A percentile compares a stretch with the other conserved stretches of the same genome.
These are phyloP conservation scores for Penicillium psychrosexuale DNA, from an alignment of 2,329 filamentous ascomycete species.

Conservation along the genomic window DNA sequence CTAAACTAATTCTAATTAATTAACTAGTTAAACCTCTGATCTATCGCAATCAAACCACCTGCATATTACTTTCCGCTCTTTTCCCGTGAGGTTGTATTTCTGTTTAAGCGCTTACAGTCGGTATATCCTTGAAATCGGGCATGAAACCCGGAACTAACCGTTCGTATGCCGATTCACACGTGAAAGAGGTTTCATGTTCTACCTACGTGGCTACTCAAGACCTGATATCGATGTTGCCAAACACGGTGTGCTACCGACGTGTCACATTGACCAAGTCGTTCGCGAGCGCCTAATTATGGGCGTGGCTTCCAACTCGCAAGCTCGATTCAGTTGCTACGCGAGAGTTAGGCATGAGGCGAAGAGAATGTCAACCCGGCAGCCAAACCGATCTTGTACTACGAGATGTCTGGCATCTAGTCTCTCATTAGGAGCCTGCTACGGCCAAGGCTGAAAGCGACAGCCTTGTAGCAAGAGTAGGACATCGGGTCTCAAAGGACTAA, in stretches of 20 bases:
- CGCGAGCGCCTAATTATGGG: neutral
- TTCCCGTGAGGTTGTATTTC: conserved; percentile 8
- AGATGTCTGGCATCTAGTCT: neutral
- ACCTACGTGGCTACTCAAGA: neutral
- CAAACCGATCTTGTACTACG: neutral
- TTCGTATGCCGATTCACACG: neutral
- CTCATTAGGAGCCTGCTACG: neutral
- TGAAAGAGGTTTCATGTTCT: neutral
- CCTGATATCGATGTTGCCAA: too few species aligned
- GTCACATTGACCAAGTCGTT: neutral
- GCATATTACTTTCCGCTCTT: neutral
- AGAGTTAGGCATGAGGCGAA: neutral
- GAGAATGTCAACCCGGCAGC: neutral
- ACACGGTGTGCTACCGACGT: neutral
- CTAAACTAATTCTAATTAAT: neutral
- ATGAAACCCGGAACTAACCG: neutral
- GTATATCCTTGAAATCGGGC: conserved; percentile 1
- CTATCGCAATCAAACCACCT: neutral
- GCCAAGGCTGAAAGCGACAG: neutral
- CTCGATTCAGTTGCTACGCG: neutral
- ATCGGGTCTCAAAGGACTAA: too few species aligned
- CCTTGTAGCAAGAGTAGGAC: too few species aligned
- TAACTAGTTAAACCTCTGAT: neutral
- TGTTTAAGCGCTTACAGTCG: conserved; percentile 7
- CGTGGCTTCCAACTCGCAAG: neutral